These are phyloP conservation scores for Rosa hybrid DNA, from an alignment of 331 rosid genomes.

Conservation along the genomic window DNA sequence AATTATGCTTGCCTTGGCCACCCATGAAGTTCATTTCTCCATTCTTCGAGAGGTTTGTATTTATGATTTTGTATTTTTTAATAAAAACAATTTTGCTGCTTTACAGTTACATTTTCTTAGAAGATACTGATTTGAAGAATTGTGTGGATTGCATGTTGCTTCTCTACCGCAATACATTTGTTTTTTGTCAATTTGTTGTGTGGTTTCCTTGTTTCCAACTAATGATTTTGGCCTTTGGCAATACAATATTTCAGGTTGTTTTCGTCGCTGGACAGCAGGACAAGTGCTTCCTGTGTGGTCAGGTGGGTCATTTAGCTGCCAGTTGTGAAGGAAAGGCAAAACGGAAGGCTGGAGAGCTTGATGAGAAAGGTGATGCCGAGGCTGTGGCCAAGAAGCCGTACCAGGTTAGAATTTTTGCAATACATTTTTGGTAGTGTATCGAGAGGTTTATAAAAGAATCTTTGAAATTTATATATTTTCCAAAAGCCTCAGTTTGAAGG, in stretches of 20 bases:
- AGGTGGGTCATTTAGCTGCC: constrained; percentile 93
- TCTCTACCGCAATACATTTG: background rate
- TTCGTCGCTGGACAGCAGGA: constrained; percentile 92
- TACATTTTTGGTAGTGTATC: background rate
- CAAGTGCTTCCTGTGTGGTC: constrained; percentile 95
- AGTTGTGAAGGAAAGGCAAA: constrained; percentile 84
- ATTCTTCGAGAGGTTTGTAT: constrained; percentile 92
- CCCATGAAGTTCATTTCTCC: constrained; percentile 96
- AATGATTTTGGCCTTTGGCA: constrained; percentile 20
- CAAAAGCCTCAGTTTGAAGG: background rate
- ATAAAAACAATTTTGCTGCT: background rate
- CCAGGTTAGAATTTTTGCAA: constrained; percentile 55
- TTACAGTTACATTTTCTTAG: background rate
- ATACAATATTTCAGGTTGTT: constrained; percentile 63
- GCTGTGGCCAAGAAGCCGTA: constrained; percentile 72
- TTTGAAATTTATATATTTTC: background rate
- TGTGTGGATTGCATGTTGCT: background rate
- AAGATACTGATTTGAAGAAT: background rate
- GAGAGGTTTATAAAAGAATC: background rate
- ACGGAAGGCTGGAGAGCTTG: constrained; percentile 82
- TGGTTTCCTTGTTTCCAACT: constrained; percentile 19
- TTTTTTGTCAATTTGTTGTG: background rate
- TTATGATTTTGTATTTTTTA: background rate
- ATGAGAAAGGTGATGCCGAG: constrained; percentile 71
- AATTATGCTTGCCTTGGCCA: constrained; percentile 95